Evolutionary conservation across 768 basidiomycete genomes (phyloP), one percentile per base, ranked within the genome.

Genomic region (Boletus sensibilis): DNA sequence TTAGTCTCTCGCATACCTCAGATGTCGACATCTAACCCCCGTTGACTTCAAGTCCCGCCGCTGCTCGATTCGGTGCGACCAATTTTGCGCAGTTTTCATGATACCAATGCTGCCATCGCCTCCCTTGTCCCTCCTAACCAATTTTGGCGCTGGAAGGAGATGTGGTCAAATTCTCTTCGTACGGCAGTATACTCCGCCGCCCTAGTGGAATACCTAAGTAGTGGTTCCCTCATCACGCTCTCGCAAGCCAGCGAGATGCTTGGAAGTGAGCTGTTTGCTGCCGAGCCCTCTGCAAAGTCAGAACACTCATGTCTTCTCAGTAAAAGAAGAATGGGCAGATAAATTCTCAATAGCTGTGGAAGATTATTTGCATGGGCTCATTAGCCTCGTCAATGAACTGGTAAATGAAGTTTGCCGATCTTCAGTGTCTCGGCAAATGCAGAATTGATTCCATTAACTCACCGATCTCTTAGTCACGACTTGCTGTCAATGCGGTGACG

Each of bases 141-240:
- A 60, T 84, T 89, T 58, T 92, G 90, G 90, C 78, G 83, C 53
- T 92, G 87, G 87, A 90, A 88, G 68, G 88, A 91, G 25, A 83
- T 88, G 83, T 92, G 90, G 90, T 78, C 81, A 1, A 83, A 82
- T 64, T 85, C 87, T 4, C 68, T 92, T 37, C 79, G 90, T 53
- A 80, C 79, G 18, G 82, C 82, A 12, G 77, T 91, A 1, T 92
- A 87, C 63, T 78, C 82, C 39, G 83, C 83, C 1, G 81, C 85
- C 18, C 69, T 92, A 34, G 76, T 85, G 13, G 81, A 87, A 64
- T 93, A 86, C 64, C 76, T 93, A 8, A 75, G 78, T 5, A 77
- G 64, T 35, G 79, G 87, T 25, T 78, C 73, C 37, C 78, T 93
- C 27, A 75, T 89, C 39, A 78, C 88, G 2, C 65, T 91, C 16